Evolutionary conservation across 139 green algal genomes (phyloP).

Genomic region (Chlamydomonas urium): DNA sequence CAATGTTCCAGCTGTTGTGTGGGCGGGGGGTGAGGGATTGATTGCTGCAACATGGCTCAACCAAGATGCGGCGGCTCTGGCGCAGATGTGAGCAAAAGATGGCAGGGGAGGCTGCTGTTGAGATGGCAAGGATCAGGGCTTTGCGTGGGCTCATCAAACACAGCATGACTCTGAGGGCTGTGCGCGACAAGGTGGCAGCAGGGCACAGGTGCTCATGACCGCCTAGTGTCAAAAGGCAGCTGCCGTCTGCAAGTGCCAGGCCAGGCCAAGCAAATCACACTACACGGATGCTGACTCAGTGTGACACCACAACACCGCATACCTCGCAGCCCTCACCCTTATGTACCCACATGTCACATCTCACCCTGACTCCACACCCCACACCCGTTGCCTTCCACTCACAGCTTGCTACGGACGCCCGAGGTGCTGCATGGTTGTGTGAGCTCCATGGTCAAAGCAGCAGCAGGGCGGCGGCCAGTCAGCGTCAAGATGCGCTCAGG

Average conservation of each 20-base stretch:
- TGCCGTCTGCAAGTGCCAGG: too few relatives aligned
- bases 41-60: background rate
- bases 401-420: constrained; percentile 42
- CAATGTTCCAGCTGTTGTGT: background rate
- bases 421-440: constrained; percentile 39
- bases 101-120: background rate
- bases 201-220: too few relatives aligned
- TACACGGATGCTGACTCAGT: background rate
- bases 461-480: constrained; percentile 25
- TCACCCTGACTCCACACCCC: too few relatives aligned
- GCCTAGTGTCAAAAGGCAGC: too few relatives aligned
- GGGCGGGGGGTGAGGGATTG: background rate
- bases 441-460: constrained; percentile 36
- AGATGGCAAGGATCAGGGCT: background rate
- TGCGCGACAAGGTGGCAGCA: too few relatives aligned
- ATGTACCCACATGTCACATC: background rate
- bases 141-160: background rate
- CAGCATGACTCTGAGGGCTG: background rate
- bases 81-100: background rate
- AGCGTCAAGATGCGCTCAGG: constrained; percentile 66
- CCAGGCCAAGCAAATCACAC: too few relatives aligned
- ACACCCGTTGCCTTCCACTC: too few relatives aligned
- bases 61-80: background rate
- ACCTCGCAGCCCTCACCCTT: background rate
- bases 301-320: background rate